phyloP scores from a whole-genome alignment of 2,329 filamentous ascomycete genomes.

The Aschersonia sp. region DNA sequence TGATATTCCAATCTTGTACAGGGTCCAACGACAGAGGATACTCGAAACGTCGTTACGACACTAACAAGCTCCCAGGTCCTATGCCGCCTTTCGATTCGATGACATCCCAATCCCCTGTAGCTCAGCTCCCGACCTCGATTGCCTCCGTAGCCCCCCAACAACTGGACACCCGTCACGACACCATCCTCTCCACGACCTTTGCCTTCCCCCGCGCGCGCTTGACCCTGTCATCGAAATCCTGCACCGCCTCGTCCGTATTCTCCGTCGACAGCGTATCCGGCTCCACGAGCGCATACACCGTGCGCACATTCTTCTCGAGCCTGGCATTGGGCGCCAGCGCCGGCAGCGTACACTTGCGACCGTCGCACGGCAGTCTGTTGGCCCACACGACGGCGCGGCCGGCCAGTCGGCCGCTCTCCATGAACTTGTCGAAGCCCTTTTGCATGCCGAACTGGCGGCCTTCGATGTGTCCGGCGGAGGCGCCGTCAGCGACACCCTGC shows the following conservation, averaged over 20 bases:
- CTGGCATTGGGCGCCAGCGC: constrained; percentile 44
- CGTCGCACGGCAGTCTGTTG: constrained; percentile 20
- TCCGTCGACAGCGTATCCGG: constrained; percentile 61
- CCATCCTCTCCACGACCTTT: constrained; percentile 68
- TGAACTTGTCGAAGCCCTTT: constrained; percentile 87
- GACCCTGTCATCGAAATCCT: constrained; percentile 79
- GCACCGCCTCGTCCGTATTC: constrained; percentile 80
- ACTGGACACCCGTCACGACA: constrained; percentile 14
- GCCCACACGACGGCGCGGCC: constrained; percentile 76
- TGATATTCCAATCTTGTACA: no score
- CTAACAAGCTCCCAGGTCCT: no score
- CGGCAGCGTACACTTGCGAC: constrained; percentile 15
- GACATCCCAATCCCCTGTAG: no score
- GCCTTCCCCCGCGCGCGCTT: constrained; percentile 73
- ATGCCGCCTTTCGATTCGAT: no score
- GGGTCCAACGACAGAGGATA: no score
- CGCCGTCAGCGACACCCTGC: constrained; percentile 62
- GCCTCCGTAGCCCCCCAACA: no score
- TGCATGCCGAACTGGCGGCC: constrained; percentile 83
- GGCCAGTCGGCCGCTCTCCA: constrained; percentile 64
- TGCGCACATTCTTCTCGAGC: constrained; percentile 61
- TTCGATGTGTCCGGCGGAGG: constrained; percentile 67
- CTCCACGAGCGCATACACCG: constrained; percentile 66
- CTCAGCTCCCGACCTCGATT: no score
- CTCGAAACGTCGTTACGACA: no score